phyloP scores from a whole-genome alignment of 192 early-diverging fungal species.

The Chytriomyces confervae region DNA sequence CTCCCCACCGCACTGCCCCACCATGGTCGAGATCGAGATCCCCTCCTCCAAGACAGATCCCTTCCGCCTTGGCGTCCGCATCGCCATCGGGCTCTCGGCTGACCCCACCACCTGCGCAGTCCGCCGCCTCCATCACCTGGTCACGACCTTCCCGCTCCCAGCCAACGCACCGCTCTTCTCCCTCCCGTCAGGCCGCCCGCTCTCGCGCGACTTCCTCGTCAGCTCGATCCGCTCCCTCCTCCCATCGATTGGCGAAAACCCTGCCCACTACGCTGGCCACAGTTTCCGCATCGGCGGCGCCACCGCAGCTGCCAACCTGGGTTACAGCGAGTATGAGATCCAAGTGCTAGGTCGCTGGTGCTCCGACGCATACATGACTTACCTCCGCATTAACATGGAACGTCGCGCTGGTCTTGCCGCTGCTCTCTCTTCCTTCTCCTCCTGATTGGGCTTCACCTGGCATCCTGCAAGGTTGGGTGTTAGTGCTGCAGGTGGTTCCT shows the following conservation, averaged over 20 bases:
- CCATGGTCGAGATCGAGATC: not conserved
- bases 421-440: no score
- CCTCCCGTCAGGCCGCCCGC: not conserved
- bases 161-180: conserved; percentile 15
- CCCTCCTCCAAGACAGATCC: conserved; percentile 6
- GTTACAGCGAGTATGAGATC: not conserved
- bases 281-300: conserved; percentile 23
- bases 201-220: not conserved
- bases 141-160: not conserved
- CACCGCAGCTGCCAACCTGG: conserved; percentile 5
- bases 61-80: not conserved
- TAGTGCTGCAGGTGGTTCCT: no score
- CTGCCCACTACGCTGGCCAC: conserved; percentile 6
- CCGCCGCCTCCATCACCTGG: not conserved
- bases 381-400: not conserved
- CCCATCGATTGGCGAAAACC: not conserved
- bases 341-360: not conserved
- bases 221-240: not conserved
- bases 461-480: no score
- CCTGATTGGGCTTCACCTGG: no score
- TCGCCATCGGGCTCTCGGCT: not conserved
- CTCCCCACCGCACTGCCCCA: not conserved
- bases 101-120: not conserved
- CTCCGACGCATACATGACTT: conserved; percentile 19
- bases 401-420: not conserved